phyloP scores from a whole-genome alignment of 306 rosid species.

The Psophocarpus tetragonolobus region DNA sequence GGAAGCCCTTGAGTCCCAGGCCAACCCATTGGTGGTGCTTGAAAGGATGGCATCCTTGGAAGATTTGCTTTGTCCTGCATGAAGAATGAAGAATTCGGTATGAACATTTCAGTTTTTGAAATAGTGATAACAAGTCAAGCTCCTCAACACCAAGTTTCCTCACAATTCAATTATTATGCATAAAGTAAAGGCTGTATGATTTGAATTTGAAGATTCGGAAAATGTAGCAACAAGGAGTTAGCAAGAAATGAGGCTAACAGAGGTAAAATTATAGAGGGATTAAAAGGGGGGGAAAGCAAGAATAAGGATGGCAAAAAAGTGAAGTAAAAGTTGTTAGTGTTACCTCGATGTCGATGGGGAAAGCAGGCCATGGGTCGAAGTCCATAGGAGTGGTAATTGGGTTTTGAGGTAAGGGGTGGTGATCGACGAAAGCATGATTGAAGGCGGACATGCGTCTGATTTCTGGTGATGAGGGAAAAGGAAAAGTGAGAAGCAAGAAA shows the following conservation, averaged over 20 bases:
- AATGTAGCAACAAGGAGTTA: constrained; percentile 5
- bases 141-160: constrained; percentile 19
- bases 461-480: constrained; percentile 39
- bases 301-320: no score
- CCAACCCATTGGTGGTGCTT: constrained; percentile 69
- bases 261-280: no score
- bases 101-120: no score
- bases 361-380: constrained; percentile 75
- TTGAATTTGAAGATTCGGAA: no score
- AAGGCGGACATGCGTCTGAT: constrained; percentile 66
- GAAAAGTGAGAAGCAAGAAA: no score
- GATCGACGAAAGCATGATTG: constrained; percentile 63
- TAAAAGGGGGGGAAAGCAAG: neutral
- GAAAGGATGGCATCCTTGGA: constrained; percentile 63
- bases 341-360: constrained; percentile 74
- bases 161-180: constrained; percentile 17
- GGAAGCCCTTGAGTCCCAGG: constrained; percentile 76
- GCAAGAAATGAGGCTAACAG: neutral
- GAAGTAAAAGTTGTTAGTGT: no score
- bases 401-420: constrained; percentile 51
- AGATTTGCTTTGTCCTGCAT: constrained; percentile 69
- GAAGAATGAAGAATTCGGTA: constrained; percentile 21
- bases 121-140: constrained; percentile 21
- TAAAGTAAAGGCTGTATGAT: no score
- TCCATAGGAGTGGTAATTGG: constrained; percentile 67